A percentile compares a stretch with the other conserved stretches of the same genome.
phyloP scores from a whole-genome alignment of 208 protist species.

The Leptomonas pyrrhocoris region DNA sequence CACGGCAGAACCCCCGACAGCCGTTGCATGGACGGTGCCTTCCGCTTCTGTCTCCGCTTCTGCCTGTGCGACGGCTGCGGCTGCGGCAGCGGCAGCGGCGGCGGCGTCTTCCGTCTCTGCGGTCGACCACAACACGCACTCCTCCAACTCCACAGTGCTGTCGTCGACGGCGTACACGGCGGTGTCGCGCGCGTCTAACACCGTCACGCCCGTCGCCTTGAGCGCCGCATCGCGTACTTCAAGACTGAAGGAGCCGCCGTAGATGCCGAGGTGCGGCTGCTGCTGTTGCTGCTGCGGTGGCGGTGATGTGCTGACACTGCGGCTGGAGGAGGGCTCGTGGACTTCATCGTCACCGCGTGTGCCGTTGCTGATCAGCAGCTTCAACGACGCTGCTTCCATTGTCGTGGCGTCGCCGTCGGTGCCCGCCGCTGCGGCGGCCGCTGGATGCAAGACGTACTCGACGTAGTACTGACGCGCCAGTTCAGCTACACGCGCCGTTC shows the following conservation, averaged over 20 bases:
- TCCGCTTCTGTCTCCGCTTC: neutral
- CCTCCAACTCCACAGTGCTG: constrained; percentile 45
- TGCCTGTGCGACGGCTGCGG: neutral
- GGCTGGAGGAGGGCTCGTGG: too few species aligned
- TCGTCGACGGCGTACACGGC: constrained; percentile 70
- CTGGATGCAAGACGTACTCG: neutral
- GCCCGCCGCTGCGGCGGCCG: too few species aligned
- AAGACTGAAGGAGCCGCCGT: constrained; percentile 63
- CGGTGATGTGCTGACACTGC: neutral
- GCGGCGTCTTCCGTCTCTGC: constrained; percentile 27
- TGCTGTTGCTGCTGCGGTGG: too few species aligned
- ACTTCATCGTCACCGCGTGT: neutral
- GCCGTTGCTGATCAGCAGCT: neutral
- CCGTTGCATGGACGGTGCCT: too few species aligned
- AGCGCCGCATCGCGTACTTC: constrained; percentile 62
- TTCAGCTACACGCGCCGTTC: constrained; percentile 4
- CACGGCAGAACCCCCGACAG: too few species aligned
- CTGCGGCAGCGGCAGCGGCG: constrained; percentile 3
- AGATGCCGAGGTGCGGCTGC: constrained; percentile 43
- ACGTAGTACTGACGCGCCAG: constrained; percentile 11
- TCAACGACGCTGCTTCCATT: too few species aligned
- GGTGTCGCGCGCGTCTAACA: constrained; percentile 54
- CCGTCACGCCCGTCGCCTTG: constrained; percentile 44
- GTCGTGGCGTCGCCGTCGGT: too few species aligned
- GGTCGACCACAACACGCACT: constrained; percentile 58